Evolutionary conservation across 1,284 basidiomycete genomes (phyloP).

Genomic region (Erythrobasidium hasegawianum): DNA sequence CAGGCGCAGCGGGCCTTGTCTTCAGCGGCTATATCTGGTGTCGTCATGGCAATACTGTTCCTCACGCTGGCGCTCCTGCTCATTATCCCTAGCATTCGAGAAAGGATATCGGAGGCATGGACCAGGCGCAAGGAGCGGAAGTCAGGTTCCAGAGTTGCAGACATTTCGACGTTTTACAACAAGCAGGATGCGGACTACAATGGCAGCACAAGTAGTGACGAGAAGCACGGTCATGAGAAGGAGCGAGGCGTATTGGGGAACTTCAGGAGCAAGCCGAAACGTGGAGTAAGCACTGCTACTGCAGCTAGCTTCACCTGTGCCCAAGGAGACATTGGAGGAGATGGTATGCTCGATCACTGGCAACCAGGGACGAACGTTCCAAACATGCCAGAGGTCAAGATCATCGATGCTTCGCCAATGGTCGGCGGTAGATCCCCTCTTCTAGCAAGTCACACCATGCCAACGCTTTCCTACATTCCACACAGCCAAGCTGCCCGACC

Average conservation of each 20-base stretch:
- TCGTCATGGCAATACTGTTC: constrained; percentile 20
- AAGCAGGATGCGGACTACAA: neutral
- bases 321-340: neutral
- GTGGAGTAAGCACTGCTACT: neutral
- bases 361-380: neutral
- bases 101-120: constrained; percentile 2
- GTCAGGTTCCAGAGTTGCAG: neutral
- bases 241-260: constrained; percentile 6
- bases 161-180: neutral
- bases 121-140: neutral
- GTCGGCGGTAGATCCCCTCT: neutral
- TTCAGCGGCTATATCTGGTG: constrained; percentile 21
- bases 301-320: constrained; percentile 1
- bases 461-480: neutral
- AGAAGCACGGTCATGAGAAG: constrained; percentile 5
- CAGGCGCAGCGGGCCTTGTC: constrained; percentile 10
- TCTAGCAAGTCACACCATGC: neutral
- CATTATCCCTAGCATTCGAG: constrained; percentile 12
- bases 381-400: neutral
- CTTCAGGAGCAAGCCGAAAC: neutral
- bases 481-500: no score
- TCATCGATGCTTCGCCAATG: neutral
- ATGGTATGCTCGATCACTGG: neutral
- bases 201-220: neutral
- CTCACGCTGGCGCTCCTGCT: constrained; percentile 14